Percentiles rank a stretch among this genome's conserved stretches.
Evolutionary conservation across 2,329 filamentous ascomycete species (phyloP).

Genomic region (Aureobasidium sp.): DNA sequence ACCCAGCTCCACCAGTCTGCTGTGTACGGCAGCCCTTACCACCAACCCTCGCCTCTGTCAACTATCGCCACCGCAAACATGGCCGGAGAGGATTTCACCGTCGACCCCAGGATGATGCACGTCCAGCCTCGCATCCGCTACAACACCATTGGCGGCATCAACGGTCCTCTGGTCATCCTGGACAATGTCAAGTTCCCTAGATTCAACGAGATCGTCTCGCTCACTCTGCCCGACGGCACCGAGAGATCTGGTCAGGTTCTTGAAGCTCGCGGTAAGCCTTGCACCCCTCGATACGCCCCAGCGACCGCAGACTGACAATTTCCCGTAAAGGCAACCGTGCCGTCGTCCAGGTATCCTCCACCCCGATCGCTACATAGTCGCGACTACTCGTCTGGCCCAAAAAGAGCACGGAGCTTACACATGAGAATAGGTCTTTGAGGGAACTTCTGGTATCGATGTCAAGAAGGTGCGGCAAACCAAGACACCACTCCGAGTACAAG

Average conservation of each 20-base stretch:
- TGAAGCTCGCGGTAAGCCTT: conserved; percentile 77
- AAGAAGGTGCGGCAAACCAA: conserved; percentile 55
- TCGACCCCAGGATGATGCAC: conserved; percentile 45
- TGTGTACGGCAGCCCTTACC: background rate
- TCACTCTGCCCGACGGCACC: conserved; percentile 92
- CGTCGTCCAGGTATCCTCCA: conserved; percentile 70
- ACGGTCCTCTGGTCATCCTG: conserved; percentile 93
- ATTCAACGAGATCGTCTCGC: conserved; percentile 95
- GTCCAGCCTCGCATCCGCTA: conserved; percentile 74
- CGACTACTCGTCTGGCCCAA: background rate
- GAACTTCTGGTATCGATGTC: conserved; percentile 93
- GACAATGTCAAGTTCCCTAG: conserved; percentile 98
- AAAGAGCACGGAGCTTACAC: background rate
- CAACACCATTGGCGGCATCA: conserved; percentile 97
- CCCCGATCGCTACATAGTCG: background rate
- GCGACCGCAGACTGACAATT: background rate
- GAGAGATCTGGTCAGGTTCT: conserved; percentile 91
- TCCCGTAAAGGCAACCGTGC: conserved; percentile 69
- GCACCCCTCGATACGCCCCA: background rate
- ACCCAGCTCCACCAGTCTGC: conserved; percentile 7
- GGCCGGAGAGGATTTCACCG: conserved; percentile 27
- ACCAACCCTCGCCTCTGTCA: background rate
- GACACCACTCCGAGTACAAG: conserved; percentile 26
- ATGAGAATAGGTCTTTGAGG: conserved; percentile 75
- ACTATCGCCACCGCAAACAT: background rate